phyloP scores from a whole-genome alignment of 768 basidiomycete species.

The Pholiota molesta region DNA sequence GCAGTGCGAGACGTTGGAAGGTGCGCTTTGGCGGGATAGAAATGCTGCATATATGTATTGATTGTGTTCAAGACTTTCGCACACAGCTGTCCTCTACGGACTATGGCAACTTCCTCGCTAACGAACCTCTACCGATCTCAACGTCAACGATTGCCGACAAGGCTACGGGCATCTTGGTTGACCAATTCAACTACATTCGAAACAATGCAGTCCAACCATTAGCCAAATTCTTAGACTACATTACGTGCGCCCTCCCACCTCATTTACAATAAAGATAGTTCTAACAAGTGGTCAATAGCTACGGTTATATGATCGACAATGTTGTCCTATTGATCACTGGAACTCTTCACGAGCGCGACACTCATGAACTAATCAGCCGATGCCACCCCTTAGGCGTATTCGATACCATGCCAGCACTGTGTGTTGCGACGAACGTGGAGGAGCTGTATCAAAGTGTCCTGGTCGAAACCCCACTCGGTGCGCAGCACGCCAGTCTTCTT shows the following conservation, averaged over 20 bases:
- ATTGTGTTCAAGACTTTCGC: constrained; percentile 72
- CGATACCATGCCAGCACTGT: constrained; percentile 98
- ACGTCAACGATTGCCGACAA: constrained; percentile 97
- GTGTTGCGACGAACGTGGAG: constrained; percentile 98
- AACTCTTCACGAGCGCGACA: constrained; percentile 95
- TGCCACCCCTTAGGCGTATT: constrained; percentile 98
- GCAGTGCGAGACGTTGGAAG: constrained; percentile 97
- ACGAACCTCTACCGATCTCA: constrained; percentile 91
- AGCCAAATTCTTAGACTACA: constrained; percentile 93
- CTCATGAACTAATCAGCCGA: constrained; percentile 92
- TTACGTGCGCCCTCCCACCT: constrained; percentile 70
- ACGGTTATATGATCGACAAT: constrained; percentile 99
- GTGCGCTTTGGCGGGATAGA: constrained; percentile 41
- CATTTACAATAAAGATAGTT: constrained; percentile 1
- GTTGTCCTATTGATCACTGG: constrained; percentile 97
- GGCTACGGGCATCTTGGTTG: constrained; percentile 92
- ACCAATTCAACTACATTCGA: constrained; percentile 95
- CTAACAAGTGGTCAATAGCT: constrained; percentile 49
- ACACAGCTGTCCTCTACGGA: constrained; percentile 96
- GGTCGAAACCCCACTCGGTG: constrained; percentile 96
- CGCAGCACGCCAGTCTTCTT: constrained; percentile 7
- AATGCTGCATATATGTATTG: constrained; percentile 7
- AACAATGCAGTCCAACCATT: constrained; percentile 91
- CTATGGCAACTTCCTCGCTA: constrained; percentile 97
- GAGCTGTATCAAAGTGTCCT: constrained; percentile 96